Conservation (phyloP, 306 rosid species). For the Acacia crassicarpa region DNA sequence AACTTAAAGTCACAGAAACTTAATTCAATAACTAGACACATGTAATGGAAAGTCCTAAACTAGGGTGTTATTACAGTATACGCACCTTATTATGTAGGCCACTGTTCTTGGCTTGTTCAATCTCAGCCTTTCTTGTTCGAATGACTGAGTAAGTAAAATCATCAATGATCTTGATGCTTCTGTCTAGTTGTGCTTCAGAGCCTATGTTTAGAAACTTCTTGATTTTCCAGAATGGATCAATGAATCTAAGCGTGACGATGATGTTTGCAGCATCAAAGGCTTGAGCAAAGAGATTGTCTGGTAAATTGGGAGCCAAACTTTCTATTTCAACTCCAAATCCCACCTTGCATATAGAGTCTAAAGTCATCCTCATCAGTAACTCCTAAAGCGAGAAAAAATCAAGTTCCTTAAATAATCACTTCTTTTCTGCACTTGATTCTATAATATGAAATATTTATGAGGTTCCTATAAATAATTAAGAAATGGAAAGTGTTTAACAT, state of each 20-base stretch:
- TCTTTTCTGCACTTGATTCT: neutral
- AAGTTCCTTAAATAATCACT: neutral
- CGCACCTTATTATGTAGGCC: constrained; percentile 55
- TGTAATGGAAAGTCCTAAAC: no score
- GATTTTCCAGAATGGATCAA: constrained; percentile 82
- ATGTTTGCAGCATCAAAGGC: constrained; percentile 90
- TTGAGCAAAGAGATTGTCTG: constrained; percentile 71
- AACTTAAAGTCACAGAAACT: no score
- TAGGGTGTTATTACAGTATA: neutral
- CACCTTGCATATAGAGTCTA: constrained; percentile 89
- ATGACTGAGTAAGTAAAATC: constrained; percentile 85
- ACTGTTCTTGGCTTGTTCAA: constrained; percentile 45
- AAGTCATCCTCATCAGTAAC: constrained; percentile 91
- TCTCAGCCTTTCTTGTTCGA: constrained; percentile 74
- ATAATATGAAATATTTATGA: neutral
- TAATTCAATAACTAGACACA: no score
- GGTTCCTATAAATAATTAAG: no score
- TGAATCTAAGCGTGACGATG: constrained; percentile 85
- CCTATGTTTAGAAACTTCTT: constrained; percentile 70
- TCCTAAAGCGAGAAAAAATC: constrained; percentile 46
- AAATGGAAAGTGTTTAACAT: no score
- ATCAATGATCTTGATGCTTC: constrained; percentile 70
- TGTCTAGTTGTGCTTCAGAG: constrained; percentile 80
- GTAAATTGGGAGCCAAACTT: constrained; percentile 67
- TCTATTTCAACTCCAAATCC: constrained; percentile 98